These are phyloP conservation scores for Lepidium africanum DNA, from an alignment of 345 rosid genomes.

Conservation along the genomic window DNA sequence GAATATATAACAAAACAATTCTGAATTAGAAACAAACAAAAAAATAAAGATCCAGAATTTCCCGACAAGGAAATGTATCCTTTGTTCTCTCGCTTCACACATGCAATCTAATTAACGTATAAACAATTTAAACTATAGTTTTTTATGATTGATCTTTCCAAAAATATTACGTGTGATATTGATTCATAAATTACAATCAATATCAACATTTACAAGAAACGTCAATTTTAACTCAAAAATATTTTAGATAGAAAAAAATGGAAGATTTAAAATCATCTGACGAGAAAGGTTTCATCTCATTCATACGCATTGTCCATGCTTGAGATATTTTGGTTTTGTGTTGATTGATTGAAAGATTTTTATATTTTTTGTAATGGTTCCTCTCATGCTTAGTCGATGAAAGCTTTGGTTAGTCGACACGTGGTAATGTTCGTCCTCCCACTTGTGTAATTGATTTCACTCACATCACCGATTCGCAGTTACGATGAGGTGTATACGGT, in stretches of 20 bases:
- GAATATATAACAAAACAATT: neutral
- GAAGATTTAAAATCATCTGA: neutral
- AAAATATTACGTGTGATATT: no score
- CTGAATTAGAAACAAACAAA: neutral
- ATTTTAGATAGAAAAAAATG: no score
- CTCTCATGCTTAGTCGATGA: conserved; percentile 19
- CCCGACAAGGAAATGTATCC: neutral
- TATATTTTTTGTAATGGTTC: neutral
- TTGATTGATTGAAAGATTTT: neutral
- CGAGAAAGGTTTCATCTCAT: neutral
- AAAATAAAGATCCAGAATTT: neutral
- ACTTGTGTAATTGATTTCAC: conserved; percentile 8
- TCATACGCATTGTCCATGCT: neutral
- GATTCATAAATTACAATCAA: neutral
- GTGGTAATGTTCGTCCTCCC: conserved; percentile 11
- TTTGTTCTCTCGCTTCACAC: neutral
- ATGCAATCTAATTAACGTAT: neutral
- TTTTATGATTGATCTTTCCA: neutral
- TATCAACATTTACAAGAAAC: neutral
- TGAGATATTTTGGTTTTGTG: conserved; percentile 16
- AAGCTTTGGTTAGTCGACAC: conserved; percentile 15
- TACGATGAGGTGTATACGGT: neutral
- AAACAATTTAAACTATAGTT: neutral
- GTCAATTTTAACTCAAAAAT: no score
- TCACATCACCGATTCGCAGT: conserved; percentile 7